Base-by-base conservation (phyloP, 257 asterid species). In the Echium plantagineum region DNA sequence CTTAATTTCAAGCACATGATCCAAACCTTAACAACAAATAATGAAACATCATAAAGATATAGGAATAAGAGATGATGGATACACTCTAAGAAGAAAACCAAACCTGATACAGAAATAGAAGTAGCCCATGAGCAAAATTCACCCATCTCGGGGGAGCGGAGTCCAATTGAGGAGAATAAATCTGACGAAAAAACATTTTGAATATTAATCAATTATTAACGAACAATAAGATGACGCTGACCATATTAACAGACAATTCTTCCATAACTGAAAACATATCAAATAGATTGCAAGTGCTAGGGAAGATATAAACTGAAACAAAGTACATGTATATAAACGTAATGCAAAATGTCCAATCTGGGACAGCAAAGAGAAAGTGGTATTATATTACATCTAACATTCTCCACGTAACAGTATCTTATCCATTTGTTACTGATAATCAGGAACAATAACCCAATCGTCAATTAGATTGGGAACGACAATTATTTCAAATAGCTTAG, bases 81-180 rank as follows among this genome's bases (percentile, higher is more conserved):
- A 20, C 26, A 12, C 2, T 21, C 42, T 19, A 19, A 21, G 49
- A 52, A 66, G 52, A 5, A 59, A 52, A 66, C 53, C 77, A 62
- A 70, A 90, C 97, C 81, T 90, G 96, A 77, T 90, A 90, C 60
- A 90, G 81, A 74, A 90, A 90, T 54, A 90, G 90, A 72, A 87
- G 86, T 57, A 90, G 62, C 66, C 97, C 97, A 65, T 90, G 97
- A 4, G 88, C 97, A 74, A 90, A 76, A 71, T 82, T 81, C 62
- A 90, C 97, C 97, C 97, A 90, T 78, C 96, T 84, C 49, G 96
- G 97, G 26, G 96, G 97, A 57, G 97, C 84, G 63, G 97, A 76
- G 71, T 90, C 90, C 85, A 90, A 57, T 22, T 72, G 88, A 61
- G 97, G 97, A 57, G 97, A 90, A 76, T 90, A 86, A 60, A 86